Conservation (phyloP, 2,329 filamentous ascomycete species). For the Ceratocystis colombiana region DNA sequence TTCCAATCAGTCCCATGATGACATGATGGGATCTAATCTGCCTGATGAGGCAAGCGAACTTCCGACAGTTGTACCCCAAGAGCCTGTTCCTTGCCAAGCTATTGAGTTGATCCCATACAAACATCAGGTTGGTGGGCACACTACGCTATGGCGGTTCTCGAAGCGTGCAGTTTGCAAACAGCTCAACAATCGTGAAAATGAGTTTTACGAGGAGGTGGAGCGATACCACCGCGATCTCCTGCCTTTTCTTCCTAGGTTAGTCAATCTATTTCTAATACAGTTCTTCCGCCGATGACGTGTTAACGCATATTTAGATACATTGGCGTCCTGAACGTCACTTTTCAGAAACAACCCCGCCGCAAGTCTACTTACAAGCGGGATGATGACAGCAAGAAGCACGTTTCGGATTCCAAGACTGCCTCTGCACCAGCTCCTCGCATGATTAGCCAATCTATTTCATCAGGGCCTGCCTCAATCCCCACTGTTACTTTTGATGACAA, state of each 20-base stretch:
- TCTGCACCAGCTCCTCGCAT: slow-evolving; percentile 33
- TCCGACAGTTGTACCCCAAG: slow-evolving; percentile 26
- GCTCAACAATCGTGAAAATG: slow-evolving; percentile 94
- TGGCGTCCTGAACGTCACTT: slow-evolving; percentile 91
- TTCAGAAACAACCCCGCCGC: slow-evolving; percentile 69
- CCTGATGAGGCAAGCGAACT: slow-evolving; percentile 12
- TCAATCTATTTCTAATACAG: slow-evolving; percentile 24
- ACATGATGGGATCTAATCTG: background rate
- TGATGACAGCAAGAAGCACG: slow-evolving; percentile 32
- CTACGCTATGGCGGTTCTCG: slow-evolving; percentile 91
- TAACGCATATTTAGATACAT: slow-evolving; percentile 59
- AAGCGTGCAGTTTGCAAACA: slow-evolving; percentile 94
- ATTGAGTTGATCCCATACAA: slow-evolving; percentile 95
- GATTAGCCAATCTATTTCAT: slow-evolving; percentile 61
- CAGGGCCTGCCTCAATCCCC: slow-evolving; percentile 56
- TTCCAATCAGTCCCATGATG: background rate
- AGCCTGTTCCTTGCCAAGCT: slow-evolving; percentile 57
- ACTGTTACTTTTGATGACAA: slow-evolving; percentile 94
- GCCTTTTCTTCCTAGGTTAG: slow-evolving; percentile 76
- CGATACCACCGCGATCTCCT: slow-evolving; percentile 79
- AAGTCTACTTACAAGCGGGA: slow-evolving; percentile 47
- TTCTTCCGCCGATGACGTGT: background rate
- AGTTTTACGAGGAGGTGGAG: slow-evolving; percentile 97
- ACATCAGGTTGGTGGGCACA: slow-evolving; percentile 95
- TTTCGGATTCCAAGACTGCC: slow-evolving; percentile 9